Percentiles rank a stretch among this genome's conserved stretches.
Evolutionary conservation across 495 filamentous ascomycete genomes (phyloP).

Genomic region (Cercophora scortea): DNA sequence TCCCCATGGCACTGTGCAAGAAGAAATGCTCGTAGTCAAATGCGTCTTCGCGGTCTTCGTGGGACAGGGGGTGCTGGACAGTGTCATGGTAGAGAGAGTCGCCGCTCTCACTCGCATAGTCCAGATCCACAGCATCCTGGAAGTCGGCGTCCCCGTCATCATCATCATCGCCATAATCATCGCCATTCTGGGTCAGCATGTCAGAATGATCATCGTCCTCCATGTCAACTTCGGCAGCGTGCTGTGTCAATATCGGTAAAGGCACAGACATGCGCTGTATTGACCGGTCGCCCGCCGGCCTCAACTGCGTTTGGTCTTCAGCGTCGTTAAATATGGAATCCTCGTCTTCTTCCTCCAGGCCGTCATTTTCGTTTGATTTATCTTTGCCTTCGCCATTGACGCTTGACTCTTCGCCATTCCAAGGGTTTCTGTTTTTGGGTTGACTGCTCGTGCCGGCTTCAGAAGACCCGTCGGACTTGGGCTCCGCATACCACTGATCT

Average conservation of each 20-base stretch:
- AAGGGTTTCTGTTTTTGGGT: constrained; percentile 14
- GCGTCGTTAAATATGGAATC: constrained; percentile 7
- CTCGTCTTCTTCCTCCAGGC: too few species aligned
- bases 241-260: neutral
- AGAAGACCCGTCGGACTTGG: constrained; percentile 20
- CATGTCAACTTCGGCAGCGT: neutral
- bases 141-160: constrained; percentile 10
- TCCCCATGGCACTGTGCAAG: constrained; percentile 83
- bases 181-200: constrained; percentile 29
- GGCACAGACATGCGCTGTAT: neutral
- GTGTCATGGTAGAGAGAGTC: constrained; percentile 53
- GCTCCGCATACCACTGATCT: constrained; percentile 63
- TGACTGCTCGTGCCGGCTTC: constrained; percentile 7
- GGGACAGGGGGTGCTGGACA: constrained; percentile 45
- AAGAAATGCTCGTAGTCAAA: constrained; percentile 98
- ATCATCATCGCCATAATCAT: constrained; percentile 9
- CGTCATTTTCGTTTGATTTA: neutral
- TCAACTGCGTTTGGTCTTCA: constrained; percentile 5
- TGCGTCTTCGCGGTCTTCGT: constrained; percentile 93
- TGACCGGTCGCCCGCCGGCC: neutral
- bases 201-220: constrained; percentile 16
- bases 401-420: constrained; percentile 29
- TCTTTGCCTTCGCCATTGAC: constrained; percentile 15
- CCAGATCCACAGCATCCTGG: constrained; percentile 23
- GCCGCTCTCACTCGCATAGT: constrained; percentile 38